Evolutionary conservation across 192 early-diverging fungal species (phyloP).

Genomic region (Funneliformis geosporum): DNA sequence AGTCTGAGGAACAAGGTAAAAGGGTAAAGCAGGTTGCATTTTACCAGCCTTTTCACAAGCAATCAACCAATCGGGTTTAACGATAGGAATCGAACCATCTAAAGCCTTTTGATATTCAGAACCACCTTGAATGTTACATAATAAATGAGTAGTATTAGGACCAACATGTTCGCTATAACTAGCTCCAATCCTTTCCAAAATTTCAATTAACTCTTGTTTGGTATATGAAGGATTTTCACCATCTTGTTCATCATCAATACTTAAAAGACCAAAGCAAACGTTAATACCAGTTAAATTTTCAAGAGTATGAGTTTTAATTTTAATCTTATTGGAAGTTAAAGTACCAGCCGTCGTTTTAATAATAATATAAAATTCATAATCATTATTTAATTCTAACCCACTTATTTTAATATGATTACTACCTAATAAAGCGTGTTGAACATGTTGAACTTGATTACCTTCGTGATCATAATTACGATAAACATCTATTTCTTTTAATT

Average conservation of each 20-base stretch:
- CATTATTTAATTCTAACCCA: slow-evolving; percentile 87
- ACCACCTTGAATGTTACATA: slow-evolving; percentile 83
- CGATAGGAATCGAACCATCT: slow-evolving; percentile 91
- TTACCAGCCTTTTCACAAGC: slow-evolving; percentile 88
- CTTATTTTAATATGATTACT: slow-evolving; percentile 73
- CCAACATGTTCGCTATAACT: slow-evolving; percentile 83
- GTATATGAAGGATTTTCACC: slow-evolving; percentile 45
- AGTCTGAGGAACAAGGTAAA: slow-evolving; percentile 48
- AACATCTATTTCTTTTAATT: slow-evolving; percentile 84
- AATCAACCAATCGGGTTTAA: slow-evolving; percentile 93
- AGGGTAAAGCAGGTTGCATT: slow-evolving; percentile 73
- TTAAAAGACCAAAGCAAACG: slow-evolving; percentile 91
- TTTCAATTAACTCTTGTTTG: slow-evolving; percentile 71
- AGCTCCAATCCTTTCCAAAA: slow-evolving; percentile 82
- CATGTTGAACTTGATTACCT: slow-evolving; percentile 51
- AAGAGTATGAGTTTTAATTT: slow-evolving; percentile 83
- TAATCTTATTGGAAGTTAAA: slow-evolving; percentile 75
- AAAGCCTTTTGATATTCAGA: slow-evolving; percentile 85
- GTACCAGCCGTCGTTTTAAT: slow-evolving; percentile 91
- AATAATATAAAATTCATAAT: slow-evolving; percentile 88
- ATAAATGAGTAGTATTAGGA: slow-evolving; percentile 88
- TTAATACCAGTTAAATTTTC: slow-evolving; percentile 98
- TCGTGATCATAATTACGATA: slow-evolving; percentile 90
- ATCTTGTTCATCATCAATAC: slow-evolving; percentile 54
- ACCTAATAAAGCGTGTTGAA: slow-evolving; percentile 55